phyloP scores from a whole-genome alignment of 129 eudicot genomes.

The Centrapalus pauciflorus region DNA sequence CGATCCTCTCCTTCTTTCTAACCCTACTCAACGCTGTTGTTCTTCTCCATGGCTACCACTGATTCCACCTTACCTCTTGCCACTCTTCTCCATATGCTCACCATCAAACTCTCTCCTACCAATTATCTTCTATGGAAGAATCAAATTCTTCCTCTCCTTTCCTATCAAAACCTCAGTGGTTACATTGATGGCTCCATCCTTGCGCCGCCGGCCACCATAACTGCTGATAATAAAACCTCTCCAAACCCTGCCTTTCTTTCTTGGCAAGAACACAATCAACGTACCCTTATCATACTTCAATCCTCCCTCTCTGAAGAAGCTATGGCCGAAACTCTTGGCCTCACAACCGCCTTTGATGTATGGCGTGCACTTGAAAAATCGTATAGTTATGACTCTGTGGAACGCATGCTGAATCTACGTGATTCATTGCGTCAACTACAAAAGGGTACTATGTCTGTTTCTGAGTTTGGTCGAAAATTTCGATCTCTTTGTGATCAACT shows the following conservation, averaged over 20 bases:
- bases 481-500: not conserved
- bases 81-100: too few relatives aligned
- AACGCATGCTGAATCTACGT: not conserved
- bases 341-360: not conserved
- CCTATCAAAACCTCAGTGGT: not conserved
- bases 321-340: not conserved
- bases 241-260: not conserved
- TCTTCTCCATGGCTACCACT: not conserved
- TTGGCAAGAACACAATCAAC: not conserved
- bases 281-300: not conserved
- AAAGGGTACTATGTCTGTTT: not conserved
- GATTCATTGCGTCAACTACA: not conserved
- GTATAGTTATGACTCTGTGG: too few relatives aligned
- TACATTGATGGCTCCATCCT: not conserved
- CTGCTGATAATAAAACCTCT: not conserved
- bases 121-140: too few relatives aligned
- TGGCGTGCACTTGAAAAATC: not conserved
- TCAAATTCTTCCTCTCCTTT: too few relatives aligned
- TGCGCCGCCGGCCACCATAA: not conserved
- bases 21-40: too few relatives aligned
- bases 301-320: not conserved
- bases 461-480: not conserved
- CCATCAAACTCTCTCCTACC: too few relatives aligned
- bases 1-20: too few relatives aligned
- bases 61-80: too few relatives aligned